Evolutionary conservation across 106 monocot species (phyloP), one percentile per base, ranked within the genome.

Genomic region (Hemerocallis citrina): DNA sequence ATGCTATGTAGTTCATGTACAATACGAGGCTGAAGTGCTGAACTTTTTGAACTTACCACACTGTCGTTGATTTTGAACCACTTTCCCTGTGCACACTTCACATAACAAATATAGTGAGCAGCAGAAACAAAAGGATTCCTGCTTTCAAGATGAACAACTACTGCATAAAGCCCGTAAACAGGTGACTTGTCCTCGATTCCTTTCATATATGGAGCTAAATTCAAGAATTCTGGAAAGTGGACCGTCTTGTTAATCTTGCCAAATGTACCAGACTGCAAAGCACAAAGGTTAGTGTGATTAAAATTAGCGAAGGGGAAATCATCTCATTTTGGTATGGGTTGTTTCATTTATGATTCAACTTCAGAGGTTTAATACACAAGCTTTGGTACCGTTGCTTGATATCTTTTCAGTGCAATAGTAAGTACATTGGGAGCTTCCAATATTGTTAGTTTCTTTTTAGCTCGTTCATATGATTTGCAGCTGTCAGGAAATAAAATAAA

Each of bases 41-140:
- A n/a, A n/a, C n/a, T n/a, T n/a, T n/a, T n/a, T n/a, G n/a, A n/a
- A n/a, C n/a, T n/a, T 88, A 93, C 92, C 88, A 14, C 58, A 49
- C 74, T 79, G 52, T 93, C 92, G 65, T 93, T 77, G 50, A 75
- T 49, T 69, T 88, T 76, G 52, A 72, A 85, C 92, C 92, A 88
- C 55, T 88, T 84, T 9, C 73, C 76, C 11, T 55, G 67, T 7
- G 71, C 52, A 40, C 63, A 79, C 62, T 81, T 88, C 59, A 93
- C 84, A 63, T 88, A 93, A 35, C 88, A 81, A 1, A 93, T 72
- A 54, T 93, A 93, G 40, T 93, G 92, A 9, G 84, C 88, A 46
- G 92, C 88, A 52, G 85, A 92, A 36, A 84, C 69, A n/a, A n/a
- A n/a, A 57, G 80, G 76, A 81, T 93, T 88, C 73, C 74, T 79